phyloP scores from a whole-genome alignment of 2,329 filamentous ascomycete genomes.

The Paecilomyces sp. region DNA sequence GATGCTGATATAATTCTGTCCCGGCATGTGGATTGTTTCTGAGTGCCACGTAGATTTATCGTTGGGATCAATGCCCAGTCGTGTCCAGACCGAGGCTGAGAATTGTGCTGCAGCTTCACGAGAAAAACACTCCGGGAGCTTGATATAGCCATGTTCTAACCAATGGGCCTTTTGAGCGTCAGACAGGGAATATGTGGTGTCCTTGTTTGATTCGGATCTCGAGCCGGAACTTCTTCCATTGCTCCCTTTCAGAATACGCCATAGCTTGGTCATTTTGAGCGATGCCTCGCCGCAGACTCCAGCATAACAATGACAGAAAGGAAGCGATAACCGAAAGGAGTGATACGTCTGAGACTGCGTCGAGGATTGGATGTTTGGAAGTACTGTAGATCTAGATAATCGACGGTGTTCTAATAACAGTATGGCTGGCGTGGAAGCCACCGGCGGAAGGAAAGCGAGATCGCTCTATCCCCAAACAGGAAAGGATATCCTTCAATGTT shows the following conservation, averaged over 20 bases:
- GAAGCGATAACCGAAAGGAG: background rate
- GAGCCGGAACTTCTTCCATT: background rate
- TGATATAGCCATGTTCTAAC: conserved; percentile 49
- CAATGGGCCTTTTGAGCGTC: conserved; percentile 44
- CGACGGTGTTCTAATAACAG: background rate
- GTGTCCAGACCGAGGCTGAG: conserved; percentile 51
- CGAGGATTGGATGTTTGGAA: background rate
- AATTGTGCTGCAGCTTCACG: conserved; percentile 41
- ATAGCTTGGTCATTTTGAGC: background rate
- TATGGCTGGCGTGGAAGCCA: background rate
- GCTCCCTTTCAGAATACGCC: background rate
- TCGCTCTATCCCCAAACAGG: too few relatives aligned
- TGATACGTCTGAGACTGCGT: background rate
- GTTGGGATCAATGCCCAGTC: conserved; percentile 56
- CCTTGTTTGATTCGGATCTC: background rate
- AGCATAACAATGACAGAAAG: background rate
- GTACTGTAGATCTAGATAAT: background rate
- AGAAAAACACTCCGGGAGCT: conserved; percentile 47
- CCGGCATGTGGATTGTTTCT: conserved; percentile 58
- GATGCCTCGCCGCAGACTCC: background rate
- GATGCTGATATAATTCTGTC: conserved; percentile 48
- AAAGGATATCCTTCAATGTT: too few relatives aligned
- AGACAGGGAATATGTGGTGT: background rate
- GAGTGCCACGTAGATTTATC: conserved; percentile 61
- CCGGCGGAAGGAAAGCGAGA: too few relatives aligned